These are phyloP conservation scores for Apiospora koreana DNA, from an alignment of 2,329 filamentous ascomycete species.

Conservation along the genomic window DNA sequence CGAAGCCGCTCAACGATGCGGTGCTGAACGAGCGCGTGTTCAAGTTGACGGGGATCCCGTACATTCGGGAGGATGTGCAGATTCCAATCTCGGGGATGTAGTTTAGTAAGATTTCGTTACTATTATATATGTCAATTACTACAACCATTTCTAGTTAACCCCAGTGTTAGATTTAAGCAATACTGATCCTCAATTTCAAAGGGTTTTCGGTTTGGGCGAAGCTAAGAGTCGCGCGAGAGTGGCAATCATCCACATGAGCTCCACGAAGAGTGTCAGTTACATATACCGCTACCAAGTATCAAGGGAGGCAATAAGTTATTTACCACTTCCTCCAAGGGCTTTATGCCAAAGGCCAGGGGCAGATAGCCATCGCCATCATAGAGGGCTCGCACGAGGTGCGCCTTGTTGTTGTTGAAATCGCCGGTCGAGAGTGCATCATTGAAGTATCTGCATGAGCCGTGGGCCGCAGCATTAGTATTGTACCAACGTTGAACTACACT, in stretches of 20 bases:
- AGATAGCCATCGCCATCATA: conserved; percentile 13
- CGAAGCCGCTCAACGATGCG: conserved; percentile 40
- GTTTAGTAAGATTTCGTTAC: no score
- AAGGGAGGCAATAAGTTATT: neutral
- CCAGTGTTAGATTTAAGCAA: no score
- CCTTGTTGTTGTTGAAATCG: neutral
- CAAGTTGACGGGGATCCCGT: conserved; percentile 50
- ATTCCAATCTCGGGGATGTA: neutral
- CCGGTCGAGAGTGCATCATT: neutral
- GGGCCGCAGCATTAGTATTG: neutral
- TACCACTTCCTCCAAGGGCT: conserved; percentile 11
- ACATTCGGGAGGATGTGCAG: conserved; percentile 23
- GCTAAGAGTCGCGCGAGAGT: neutral
- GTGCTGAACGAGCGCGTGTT: conserved; percentile 41
- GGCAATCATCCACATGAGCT: neutral
- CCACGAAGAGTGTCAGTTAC: neutral
- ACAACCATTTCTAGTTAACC: no score
- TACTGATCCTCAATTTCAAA: neutral
- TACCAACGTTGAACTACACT: neutral
- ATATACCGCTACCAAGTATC: neutral
- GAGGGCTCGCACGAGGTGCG: conserved; percentile 9
- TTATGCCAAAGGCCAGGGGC: conserved; percentile 4
- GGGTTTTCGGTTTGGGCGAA: neutral
- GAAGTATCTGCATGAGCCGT: neutral
- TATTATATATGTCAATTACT: no score